Base-by-base conservation (phyloP, 2,329 filamentous ascomycete species). In the Lizonia empirigonia region DNA sequence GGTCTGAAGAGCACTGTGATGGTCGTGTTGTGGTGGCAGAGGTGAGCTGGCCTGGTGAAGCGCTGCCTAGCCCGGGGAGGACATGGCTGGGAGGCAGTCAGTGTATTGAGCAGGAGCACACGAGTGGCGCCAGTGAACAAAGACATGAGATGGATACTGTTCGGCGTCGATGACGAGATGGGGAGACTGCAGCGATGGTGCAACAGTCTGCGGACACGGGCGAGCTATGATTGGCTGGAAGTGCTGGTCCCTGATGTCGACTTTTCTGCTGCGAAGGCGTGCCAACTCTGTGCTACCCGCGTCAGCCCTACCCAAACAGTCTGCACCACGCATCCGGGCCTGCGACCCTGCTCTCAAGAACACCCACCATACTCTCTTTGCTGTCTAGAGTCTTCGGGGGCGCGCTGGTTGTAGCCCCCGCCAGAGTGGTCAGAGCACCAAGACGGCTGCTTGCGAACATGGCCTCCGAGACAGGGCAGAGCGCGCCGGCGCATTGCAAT, bases 341-440 rank as follows among this genome's bases (percentile, higher is more conserved):
- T 5, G 12, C 5, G 9, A 10, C n/a, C 12, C 2, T 7, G 10
- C 16, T 19, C 30, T 3, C 10, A 15, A 19, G 7, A 10, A 22
- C 3, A 32, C 12, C 19, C 56, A 58, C 52, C 61, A 69, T 70
- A 60, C 59, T 50, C 37, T 53, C 55, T 12, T 48, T 59, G 2
- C 24, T 53, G 18, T 18, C 39, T n/a, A 55, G 45, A 45, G 39
- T 29, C 33, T 54, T 63, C 44, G 64, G 61, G 64, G 66, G 64
- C 64, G 53, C 55, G 36, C 38, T 46, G 34, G 58, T 48, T 58
- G 53, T 37, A 36, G 49, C 52, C 49, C 59, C 56, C 53, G 54
- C 41, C 24, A 46, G 49, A 48, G 48, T 29, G 5, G 34, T 46
- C 8, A n/a, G 44, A 26, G 2, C 27, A 9, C 3, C 37, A 20